Evolutionary conservation across 2,329 filamentous ascomycete genomes (phyloP).

Genomic region (Verticillium albo-atrum): DNA sequence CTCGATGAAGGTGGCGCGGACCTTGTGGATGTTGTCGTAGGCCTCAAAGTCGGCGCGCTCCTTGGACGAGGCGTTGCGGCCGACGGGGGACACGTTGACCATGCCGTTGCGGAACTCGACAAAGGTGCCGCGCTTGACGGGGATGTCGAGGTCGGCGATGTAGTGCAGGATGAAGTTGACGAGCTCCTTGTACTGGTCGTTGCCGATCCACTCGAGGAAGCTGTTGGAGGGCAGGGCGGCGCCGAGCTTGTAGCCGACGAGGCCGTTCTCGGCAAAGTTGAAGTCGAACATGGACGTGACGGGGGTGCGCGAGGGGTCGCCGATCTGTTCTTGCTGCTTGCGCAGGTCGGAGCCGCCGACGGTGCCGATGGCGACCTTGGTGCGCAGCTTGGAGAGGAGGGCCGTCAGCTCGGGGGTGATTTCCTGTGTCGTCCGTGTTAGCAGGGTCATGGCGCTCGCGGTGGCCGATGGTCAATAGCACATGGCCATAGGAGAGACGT

Average conservation of each 20-base stretch:
- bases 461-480: background rate
- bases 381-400: constrained; percentile 72
- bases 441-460: constrained; percentile 12
- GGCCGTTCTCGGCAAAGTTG: constrained; percentile 94
- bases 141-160: constrained; percentile 78
- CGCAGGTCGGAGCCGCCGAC: constrained; percentile 87
- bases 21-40: constrained; percentile 73
- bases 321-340: constrained; percentile 97
- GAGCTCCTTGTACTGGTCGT: constrained; percentile 74
- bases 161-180: constrained; percentile 75
- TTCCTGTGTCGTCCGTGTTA: constrained; percentile 33
- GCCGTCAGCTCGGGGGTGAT: constrained; percentile 79
- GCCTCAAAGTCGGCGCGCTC: constrained; percentile 80
- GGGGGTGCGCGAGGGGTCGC: constrained; percentile 53
- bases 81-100: constrained; percentile 80
- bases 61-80: constrained; percentile 75
- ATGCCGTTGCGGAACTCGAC: constrained; percentile 89
- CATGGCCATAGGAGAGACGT: constrained; percentile 19
- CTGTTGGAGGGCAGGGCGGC: constrained; percentile 68
- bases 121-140: constrained; percentile 79
- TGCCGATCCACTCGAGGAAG: constrained; percentile 91
- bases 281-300: constrained; percentile 93
- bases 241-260: constrained; percentile 85
- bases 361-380: constrained; percentile 85
- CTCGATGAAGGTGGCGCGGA: constrained; percentile 72